Evolutionary conservation across 805 yeast genomes (phyloP).

Genomic region (Cyberlindnera mississippiensis): DNA sequence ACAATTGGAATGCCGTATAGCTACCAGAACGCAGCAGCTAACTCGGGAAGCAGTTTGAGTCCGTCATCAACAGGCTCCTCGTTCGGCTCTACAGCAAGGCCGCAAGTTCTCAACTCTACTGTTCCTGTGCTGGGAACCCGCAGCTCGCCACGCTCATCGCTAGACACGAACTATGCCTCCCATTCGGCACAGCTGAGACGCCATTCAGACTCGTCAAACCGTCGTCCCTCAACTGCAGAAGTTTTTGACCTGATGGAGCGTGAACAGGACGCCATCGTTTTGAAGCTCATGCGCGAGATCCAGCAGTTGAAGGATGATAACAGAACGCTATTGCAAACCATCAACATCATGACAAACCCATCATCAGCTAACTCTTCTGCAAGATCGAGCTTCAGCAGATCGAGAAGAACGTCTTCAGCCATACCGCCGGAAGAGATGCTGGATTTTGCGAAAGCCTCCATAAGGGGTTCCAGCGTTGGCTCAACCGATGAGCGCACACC

Average conservation of each 20-base stretch:
- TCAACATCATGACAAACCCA: conserved; percentile 19
- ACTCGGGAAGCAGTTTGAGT: conserved; percentile 8
- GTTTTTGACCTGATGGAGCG: conserved; percentile 60
- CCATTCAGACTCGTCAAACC: conserved; percentile 17
- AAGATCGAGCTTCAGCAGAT: conserved; percentile 6
- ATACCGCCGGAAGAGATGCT: conserved; percentile 5
- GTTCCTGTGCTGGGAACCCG: conserved; percentile 10
- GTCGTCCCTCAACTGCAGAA: conserved; percentile 39
- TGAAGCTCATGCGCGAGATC: conserved; percentile 63
- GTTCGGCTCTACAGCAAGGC: conserved; percentile 3
- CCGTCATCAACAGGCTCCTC: conserved; percentile 5
- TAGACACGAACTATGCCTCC: conserved; percentile 8
- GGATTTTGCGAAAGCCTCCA: conserved; percentile 5
- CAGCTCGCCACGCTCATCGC: conserved; percentile 23
- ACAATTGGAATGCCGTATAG: conserved; percentile 24
- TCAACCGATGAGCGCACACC: not conserved
- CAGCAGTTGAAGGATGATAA: conserved; percentile 50
- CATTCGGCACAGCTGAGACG: conserved; percentile 17
- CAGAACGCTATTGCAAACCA: conserved; percentile 30
- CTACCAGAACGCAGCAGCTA: conserved; percentile 1
- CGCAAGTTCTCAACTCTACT: conserved; percentile 10
- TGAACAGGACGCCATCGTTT: conserved; percentile 73
- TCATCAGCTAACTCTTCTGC: conserved; percentile 11
- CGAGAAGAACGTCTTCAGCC: conserved; percentile 10
- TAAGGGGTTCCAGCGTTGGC: not conserved